Percentiles rank a stretch among this genome's conserved stretches.
Evolutionary conservation across 371 early-diverging fungal species (phyloP).

Genomic region (Capniomyces stellatus): DNA sequence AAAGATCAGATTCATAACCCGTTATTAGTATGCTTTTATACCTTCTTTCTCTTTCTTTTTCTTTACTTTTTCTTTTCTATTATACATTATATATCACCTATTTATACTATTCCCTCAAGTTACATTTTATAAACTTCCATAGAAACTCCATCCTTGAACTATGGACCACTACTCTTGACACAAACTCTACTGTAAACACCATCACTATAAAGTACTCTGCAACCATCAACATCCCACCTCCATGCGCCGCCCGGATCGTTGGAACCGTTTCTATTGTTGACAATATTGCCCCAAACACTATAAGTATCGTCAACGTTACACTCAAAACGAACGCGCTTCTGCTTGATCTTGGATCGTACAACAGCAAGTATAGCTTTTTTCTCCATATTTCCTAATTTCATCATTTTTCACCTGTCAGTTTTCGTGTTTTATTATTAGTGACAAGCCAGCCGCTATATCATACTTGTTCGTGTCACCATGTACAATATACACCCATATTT

Average conservation of each 20-base stretch:
- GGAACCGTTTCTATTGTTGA: slow-evolving; percentile 76
- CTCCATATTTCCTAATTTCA: slow-evolving; percentile 25
- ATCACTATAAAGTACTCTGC: slow-evolving; percentile 52
- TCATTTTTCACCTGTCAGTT: slow-evolving; percentile 7
- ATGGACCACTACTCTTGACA: slow-evolving; percentile 48
- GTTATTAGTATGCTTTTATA: background rate
- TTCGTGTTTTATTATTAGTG: too few species aligned
- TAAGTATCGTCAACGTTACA: slow-evolving; percentile 50
- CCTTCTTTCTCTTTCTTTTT: background rate
- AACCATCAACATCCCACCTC: slow-evolving; percentile 37
- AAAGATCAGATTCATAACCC: background rate
- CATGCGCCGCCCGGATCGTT: slow-evolving; percentile 29
- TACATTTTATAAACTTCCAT: background rate
- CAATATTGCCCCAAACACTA: slow-evolving; percentile 56
- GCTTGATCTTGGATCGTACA: slow-evolving; percentile 25
- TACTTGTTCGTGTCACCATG: too few species aligned
- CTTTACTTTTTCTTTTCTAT: background rate
- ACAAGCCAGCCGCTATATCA: too few species aligned
- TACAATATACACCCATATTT: too few species aligned
- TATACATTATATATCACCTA: too few species aligned
- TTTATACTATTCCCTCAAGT: background rate
- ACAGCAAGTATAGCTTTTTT: slow-evolving; percentile 33
- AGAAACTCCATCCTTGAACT: background rate
- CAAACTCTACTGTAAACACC: slow-evolving; percentile 58
- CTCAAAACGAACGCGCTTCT: slow-evolving; percentile 52